These are phyloP conservation scores for Cercospora sp. DNA, from an alignment of 2,329 filamentous ascomycete genomes.

Conservation along the genomic window DNA sequence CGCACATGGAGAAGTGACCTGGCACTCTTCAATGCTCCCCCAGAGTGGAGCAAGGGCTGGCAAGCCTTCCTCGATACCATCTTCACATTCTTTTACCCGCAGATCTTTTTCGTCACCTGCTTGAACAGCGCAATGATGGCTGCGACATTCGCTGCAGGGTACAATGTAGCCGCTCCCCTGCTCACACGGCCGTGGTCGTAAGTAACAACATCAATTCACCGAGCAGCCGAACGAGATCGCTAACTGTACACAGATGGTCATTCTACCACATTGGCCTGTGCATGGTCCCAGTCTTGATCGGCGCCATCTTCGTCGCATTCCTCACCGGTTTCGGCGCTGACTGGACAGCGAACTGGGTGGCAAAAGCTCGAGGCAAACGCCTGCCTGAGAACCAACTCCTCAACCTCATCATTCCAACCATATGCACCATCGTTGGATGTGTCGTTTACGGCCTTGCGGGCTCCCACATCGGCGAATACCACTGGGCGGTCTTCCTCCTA, in stretches of 20 bases:
- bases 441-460: slow-evolving; percentile 35
- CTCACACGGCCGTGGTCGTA: slow-evolving; percentile 30
- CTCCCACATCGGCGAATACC: slow-evolving; percentile 25
- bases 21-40: slow-evolving; percentile 28
- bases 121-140: slow-evolving; percentile 37
- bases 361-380: slow-evolving; percentile 31
- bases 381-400: slow-evolving; percentile 35
- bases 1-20: slow-evolving; percentile 32
- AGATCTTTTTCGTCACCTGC: slow-evolving; percentile 38
- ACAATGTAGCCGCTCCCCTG: slow-evolving; percentile 32
- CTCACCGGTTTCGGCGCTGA: slow-evolving; percentile 34
- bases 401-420: slow-evolving; percentile 33
- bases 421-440: slow-evolving; percentile 31
- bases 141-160: slow-evolving; percentile 31
- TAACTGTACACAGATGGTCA: slow-evolving; percentile 26
- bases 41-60: slow-evolving; percentile 32
- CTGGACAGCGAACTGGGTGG: slow-evolving; percentile 32
- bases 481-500: slow-evolving; percentile 33
- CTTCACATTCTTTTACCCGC: slow-evolving; percentile 37
- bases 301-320: slow-evolving; percentile 29
- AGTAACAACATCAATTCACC: neutral
- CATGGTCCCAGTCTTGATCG: slow-evolving; percentile 31
- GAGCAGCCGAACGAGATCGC: neutral
- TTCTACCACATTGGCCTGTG: slow-evolving; percentile 32
- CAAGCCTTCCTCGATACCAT: slow-evolving; percentile 35